Evolutionary conservation across 208 protist species (phyloP), one percentile per base, ranked within the genome.

Genomic region (Leishmania tarentolae): DNA sequence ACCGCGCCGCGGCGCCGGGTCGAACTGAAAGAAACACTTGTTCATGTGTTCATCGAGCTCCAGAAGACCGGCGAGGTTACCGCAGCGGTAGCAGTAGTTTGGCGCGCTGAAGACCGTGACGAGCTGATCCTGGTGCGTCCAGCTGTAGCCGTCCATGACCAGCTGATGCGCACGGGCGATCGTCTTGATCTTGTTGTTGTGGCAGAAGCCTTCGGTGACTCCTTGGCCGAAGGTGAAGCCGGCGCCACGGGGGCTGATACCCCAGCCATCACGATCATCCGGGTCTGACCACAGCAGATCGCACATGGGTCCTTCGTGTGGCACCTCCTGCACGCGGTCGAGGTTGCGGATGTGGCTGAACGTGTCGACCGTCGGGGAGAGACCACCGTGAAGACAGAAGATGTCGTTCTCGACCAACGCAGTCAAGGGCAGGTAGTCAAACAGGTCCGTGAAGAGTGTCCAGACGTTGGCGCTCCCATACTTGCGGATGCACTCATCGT

Each of bases 71-170:
- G 97, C 98, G 40, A 98, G 85, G 86, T 99, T 99, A 47, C 98
- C 98, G 84, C 99, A 99, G 77, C 99, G 94, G 86, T 99, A 99
- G 93, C 99, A 99, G 87, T 99, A 99, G 91, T 99, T 99, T 13
- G 99, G 99, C 0, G 99, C 99, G 52, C 90, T 97, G 90, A 99
- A 99, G 79, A 99, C 98, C 21, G 99, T 99, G 28, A 99, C 98
- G 0, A 99, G 95, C 80, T 99, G 97, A 40, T 99, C 91, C 80
- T 99, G 95, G 81, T 99, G 99, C 47, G 91, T 96, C 98, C 98
- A 99, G 75, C 99, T 99, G 92, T 99, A 99, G 9, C 99, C 99
- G 47, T 99, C 99, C 93, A 99, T 98, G 9, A 99, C 98, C 1
- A 99, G 90, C 90, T 99, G 99, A 85, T 99, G 99, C 3, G 99